Percentiles rank a stretch among this genome's conserved stretches.
phyloP scores from a whole-genome alignment of 1,284 basidiomycete genomes.

The Sanguinoderma infundibulare region DNA sequence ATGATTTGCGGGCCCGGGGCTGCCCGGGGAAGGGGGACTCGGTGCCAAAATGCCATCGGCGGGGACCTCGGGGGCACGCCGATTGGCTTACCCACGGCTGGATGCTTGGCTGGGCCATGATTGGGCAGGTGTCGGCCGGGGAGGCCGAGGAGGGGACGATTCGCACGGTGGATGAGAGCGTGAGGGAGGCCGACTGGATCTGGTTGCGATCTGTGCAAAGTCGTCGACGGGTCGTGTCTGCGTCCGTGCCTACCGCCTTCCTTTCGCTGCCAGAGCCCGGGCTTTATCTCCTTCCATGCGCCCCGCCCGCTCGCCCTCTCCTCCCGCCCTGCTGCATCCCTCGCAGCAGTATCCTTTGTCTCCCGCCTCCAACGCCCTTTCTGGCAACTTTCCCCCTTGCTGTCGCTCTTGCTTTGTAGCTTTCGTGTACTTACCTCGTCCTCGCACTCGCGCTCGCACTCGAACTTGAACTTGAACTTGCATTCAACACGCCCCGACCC shows the following conservation, averaged over 20 bases:
- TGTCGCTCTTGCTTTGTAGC: conserved; percentile 8
- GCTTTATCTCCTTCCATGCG: conserved; percentile 24
- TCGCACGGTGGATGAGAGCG: conserved; percentile 9
- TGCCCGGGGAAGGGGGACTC: background rate
- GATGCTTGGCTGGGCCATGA: background rate
- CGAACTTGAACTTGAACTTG: too few species aligned
- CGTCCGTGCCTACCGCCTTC: conserved; percentile 13
- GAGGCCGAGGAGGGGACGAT: conserved; percentile 15
- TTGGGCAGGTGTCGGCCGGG: conserved; percentile 14
- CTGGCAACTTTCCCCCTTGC: conserved; percentile 8
- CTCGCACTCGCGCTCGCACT: background rate
- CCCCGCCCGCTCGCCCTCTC: conserved; percentile 5
- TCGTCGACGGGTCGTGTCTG: conserved; percentile 11
- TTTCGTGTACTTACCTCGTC: background rate
- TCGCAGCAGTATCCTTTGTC: conserved; percentile 4
- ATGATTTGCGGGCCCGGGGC: conserved; percentile 6
- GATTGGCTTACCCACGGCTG: conserved; percentile 12
- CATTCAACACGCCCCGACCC: too few species aligned
- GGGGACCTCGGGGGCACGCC: conserved; percentile 15
- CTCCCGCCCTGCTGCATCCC: conserved; percentile 12
- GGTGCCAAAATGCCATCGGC: background rate
- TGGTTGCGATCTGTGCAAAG: background rate
- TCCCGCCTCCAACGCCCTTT: conserved; percentile 1
- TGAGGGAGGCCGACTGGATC: conserved; percentile 4
- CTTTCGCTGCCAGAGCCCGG: conserved; percentile 3